Evolutionary conservation across 2,329 filamentous ascomycete genomes (phyloP).

Genomic region (Cladorrhinum sp.): DNA sequence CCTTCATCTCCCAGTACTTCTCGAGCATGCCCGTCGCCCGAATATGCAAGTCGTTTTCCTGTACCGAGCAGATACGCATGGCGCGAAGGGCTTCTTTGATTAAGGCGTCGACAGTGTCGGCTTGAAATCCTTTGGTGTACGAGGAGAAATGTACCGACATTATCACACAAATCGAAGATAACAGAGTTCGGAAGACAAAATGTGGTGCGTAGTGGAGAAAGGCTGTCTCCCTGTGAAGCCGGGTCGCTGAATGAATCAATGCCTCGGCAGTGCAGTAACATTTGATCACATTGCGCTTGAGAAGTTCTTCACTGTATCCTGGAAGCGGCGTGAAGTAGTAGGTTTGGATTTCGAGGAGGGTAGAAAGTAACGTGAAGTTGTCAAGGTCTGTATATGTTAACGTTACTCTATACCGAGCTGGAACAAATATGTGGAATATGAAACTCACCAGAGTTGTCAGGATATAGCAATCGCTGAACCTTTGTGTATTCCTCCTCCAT

Average conservation of each 20-base stretch:
- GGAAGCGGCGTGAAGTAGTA: slow-evolving; percentile 51
- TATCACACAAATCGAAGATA: slow-evolving; percentile 46
- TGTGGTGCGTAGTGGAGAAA: slow-evolving; percentile 49
- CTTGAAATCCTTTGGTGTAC: slow-evolving; percentile 34
- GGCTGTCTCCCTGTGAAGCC: slow-evolving; percentile 39
- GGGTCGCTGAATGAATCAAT: slow-evolving; percentile 42
- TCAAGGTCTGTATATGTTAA: slow-evolving; percentile 40
- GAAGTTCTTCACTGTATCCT: slow-evolving; percentile 36
- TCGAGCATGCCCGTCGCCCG: slow-evolving; percentile 47
- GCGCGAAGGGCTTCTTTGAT: slow-evolving; percentile 35
- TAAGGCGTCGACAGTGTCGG: slow-evolving; percentile 34
- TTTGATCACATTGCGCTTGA: slow-evolving; percentile 45
- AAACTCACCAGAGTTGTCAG: slow-evolving; percentile 43
- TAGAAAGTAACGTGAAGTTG: slow-evolving; percentile 47
- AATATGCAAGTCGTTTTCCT: slow-evolving; percentile 48
- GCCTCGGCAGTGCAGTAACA: slow-evolving; percentile 48
- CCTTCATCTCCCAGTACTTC: slow-evolving; percentile 45
- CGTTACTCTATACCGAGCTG: slow-evolving; percentile 15
- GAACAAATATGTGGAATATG: neutral
- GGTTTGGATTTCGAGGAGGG: slow-evolving; percentile 51
- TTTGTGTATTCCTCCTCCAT: slow-evolving; percentile 53
- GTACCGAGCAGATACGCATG: slow-evolving; percentile 43
- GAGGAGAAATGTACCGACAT: slow-evolving; percentile 46
- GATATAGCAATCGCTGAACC: slow-evolving; percentile 45
- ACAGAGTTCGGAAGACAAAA: slow-evolving; percentile 46